Evolutionary conservation across 768 basidiomycete species (phyloP).

Genomic region (Boletellus emodensis): DNA sequence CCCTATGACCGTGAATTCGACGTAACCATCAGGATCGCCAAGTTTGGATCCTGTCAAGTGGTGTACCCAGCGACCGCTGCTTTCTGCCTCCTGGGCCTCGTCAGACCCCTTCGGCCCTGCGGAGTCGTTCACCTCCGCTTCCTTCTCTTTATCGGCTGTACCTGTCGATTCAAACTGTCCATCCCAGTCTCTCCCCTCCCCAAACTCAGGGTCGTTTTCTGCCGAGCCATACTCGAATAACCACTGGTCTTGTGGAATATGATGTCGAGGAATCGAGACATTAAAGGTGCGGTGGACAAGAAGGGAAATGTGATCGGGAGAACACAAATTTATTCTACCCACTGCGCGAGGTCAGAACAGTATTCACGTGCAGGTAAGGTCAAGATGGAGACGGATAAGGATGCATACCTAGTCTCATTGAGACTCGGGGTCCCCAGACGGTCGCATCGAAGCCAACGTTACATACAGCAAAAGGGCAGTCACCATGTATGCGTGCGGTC

Average conservation of each 20-base stretch:
- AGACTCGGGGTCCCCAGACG: slow-evolving; percentile 83
- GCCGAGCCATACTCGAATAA: slow-evolving; percentile 82
- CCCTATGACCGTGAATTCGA: slow-evolving; percentile 90
- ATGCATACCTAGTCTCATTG: slow-evolving; percentile 70
- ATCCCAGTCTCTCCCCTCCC: slow-evolving; percentile 30
- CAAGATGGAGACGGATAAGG: background rate
- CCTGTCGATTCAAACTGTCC: slow-evolving; percentile 16
- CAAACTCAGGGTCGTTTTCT: slow-evolving; percentile 76
- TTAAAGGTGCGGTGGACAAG: slow-evolving; percentile 92
- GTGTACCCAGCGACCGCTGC: slow-evolving; percentile 77
- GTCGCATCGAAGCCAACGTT: slow-evolving; percentile 76
- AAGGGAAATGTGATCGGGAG: slow-evolving; percentile 88
- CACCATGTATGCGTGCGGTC: slow-evolving; percentile 66
- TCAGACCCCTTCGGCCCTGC: background rate
- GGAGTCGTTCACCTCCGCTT: slow-evolving; percentile 12
- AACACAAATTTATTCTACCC: slow-evolving; percentile 84
- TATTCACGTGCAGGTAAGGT: background rate
- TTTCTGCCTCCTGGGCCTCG: slow-evolving; percentile 35
- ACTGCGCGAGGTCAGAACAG: slow-evolving; percentile 38
- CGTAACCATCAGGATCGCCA: slow-evolving; percentile 60
- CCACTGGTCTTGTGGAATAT: slow-evolving; percentile 80
- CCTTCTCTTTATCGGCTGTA: background rate
- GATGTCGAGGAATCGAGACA: slow-evolving; percentile 88
- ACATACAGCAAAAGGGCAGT: slow-evolving; percentile 82
- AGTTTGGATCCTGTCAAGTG: slow-evolving; percentile 61